These are phyloP conservation scores for Fraxinus greggii DNA, from an alignment of 305 asterid species.

Conservation along the genomic window DNA sequence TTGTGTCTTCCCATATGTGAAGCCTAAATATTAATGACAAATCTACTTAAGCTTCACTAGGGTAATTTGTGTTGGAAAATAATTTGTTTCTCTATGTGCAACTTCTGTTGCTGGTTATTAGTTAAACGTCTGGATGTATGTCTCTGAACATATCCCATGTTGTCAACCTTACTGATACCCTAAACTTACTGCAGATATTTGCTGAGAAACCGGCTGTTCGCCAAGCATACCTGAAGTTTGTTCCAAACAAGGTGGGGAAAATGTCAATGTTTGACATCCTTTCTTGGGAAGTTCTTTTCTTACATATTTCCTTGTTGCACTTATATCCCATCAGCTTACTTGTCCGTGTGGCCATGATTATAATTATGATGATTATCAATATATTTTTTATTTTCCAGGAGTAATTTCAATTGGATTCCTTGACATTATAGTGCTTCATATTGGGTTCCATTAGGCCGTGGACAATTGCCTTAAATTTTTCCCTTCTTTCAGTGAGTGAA, in stretches of 20 bases:
- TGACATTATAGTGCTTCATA: slow-evolving; percentile 15
- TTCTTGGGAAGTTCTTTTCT: slow-evolving; percentile 15
- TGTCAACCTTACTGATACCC: slow-evolving; percentile 10
- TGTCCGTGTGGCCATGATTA: neutral
- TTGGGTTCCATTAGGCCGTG: slow-evolving; percentile 19
- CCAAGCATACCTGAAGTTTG: slow-evolving; percentile 79
- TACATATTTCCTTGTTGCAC: slow-evolving; percentile 12
- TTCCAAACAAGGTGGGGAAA: slow-evolving; percentile 64
- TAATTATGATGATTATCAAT: slow-evolving; percentile 8
- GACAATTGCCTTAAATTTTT: slow-evolving; percentile 5
- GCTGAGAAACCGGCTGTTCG: slow-evolving; percentile 99
- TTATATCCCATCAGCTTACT: slow-evolving; percentile 2
- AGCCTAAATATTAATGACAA: slow-evolving; percentile 19
- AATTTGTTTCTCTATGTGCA: slow-evolving; percentile 10
- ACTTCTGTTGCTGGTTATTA: slow-evolving; percentile 2
- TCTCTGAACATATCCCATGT: slow-evolving; percentile 3
- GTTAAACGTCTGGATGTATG: slow-evolving; percentile 4
- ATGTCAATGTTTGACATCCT: slow-evolving; percentile 5
- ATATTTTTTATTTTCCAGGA: slow-evolving; percentile 2
- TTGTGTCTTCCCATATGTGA: slow-evolving; percentile 7
- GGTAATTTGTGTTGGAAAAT: slow-evolving; percentile 3
- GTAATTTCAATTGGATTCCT: slow-evolving; percentile 13
- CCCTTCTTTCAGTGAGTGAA: slow-evolving; percentile 7
- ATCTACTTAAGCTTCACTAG: slow-evolving; percentile 10
- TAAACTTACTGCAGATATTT: slow-evolving; percentile 60